These are phyloP conservation scores for Phytophthora ohioensis DNA, from an alignment of 352 stramenopile species.

Conservation along the genomic window DNA sequence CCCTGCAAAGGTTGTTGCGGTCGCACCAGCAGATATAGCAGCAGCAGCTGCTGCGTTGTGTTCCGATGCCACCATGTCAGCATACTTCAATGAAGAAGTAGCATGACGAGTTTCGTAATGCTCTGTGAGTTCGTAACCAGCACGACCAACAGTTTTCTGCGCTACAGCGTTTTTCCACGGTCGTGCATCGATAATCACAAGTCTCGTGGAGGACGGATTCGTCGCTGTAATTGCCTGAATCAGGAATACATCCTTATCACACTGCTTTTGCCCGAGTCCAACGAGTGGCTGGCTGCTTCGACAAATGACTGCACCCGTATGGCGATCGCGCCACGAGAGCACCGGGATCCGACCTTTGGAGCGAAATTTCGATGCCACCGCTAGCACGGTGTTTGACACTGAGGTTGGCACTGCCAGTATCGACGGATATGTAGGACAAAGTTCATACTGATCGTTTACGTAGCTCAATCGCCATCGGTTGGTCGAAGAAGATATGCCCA, in stretches of 20 bases:
- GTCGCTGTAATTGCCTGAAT: slow-evolving; percentile 82
- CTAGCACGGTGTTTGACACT: slow-evolving; percentile 70
- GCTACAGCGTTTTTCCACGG: slow-evolving; percentile 92
- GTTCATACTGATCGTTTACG: slow-evolving; percentile 69
- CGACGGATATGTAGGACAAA: slow-evolving; percentile 85
- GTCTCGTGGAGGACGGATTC: slow-evolving; percentile 79
- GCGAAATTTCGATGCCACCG: slow-evolving; percentile 81
- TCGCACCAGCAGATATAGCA: slow-evolving; percentile 21
- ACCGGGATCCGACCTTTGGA: slow-evolving; percentile 86
- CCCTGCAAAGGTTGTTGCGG: slow-evolving; percentile 6
- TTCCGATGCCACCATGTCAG: slow-evolving; percentile 65
- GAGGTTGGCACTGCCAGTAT: slow-evolving; percentile 74
- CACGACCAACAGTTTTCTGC: slow-evolving; percentile 90
- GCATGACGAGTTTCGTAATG: slow-evolving; percentile 81
- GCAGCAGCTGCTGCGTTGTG: slow-evolving; percentile 32
- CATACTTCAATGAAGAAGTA: slow-evolving; percentile 68
- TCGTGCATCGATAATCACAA: slow-evolving; percentile 92
- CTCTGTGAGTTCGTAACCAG: slow-evolving; percentile 89
- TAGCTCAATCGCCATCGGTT: slow-evolving; percentile 77
- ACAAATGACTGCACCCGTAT: slow-evolving; percentile 79
- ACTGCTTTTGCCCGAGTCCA: slow-evolving; percentile 83
- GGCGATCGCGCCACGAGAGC: slow-evolving; percentile 81
- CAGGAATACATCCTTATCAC: slow-evolving; percentile 85
- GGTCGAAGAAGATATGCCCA: slow-evolving; percentile 62
- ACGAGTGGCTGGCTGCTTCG: slow-evolving; percentile 88